These are phyloP conservation scores for Jamesozyma piceae DNA, from an alignment of 805 yeast species.

Conservation along the genomic window DNA sequence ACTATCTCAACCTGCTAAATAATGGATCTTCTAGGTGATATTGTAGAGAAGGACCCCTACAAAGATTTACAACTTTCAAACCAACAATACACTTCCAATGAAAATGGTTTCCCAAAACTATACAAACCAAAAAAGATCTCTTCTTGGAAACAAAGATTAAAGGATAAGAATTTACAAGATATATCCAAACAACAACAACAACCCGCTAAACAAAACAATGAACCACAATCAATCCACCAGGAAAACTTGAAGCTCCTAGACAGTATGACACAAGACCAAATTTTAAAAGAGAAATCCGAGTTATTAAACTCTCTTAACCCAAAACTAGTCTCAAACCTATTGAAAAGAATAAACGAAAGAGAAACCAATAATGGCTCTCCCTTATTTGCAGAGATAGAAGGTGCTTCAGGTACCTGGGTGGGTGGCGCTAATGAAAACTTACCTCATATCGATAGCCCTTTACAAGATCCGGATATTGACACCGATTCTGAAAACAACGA, in stretches of 20 bases:
- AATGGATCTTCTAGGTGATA: slow-evolving; percentile 68
- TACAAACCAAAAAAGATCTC: slow-evolving; percentile 35
- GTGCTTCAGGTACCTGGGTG: slow-evolving; percentile 32
- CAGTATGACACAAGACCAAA: slow-evolving; percentile 56
- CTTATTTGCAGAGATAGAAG: slow-evolving; percentile 29
- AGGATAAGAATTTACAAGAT: slow-evolving; percentile 23
- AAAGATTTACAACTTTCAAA: slow-evolving; percentile 7
- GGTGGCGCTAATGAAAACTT: slow-evolving; percentile 24
- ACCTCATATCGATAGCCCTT: slow-evolving; percentile 21
- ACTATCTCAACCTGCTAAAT: no score
- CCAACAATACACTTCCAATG: slow-evolving; percentile 1
- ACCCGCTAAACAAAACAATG: slow-evolving; percentile 24
- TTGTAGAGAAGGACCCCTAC: slow-evolving; percentile 49
- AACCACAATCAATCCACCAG: slow-evolving; percentile 63
- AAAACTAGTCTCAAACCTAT: slow-evolving; percentile 46
- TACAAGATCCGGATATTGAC: slow-evolving; percentile 2
- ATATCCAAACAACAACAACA: background rate
- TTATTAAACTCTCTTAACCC: slow-evolving; percentile 63
- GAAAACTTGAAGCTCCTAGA: slow-evolving; percentile 61
- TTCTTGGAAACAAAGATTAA: slow-evolving; percentile 40
- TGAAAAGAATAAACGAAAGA: slow-evolving; percentile 45
- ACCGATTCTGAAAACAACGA: slow-evolving; percentile 35
- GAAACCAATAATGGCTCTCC: slow-evolving; percentile 32
- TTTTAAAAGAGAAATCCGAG: slow-evolving; percentile 56
- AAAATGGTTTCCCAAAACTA: slow-evolving; percentile 27